Conservation (phyloP, 192 early-diverging fungal genomes). For the Globomyces pollinis-pini region DNA sequence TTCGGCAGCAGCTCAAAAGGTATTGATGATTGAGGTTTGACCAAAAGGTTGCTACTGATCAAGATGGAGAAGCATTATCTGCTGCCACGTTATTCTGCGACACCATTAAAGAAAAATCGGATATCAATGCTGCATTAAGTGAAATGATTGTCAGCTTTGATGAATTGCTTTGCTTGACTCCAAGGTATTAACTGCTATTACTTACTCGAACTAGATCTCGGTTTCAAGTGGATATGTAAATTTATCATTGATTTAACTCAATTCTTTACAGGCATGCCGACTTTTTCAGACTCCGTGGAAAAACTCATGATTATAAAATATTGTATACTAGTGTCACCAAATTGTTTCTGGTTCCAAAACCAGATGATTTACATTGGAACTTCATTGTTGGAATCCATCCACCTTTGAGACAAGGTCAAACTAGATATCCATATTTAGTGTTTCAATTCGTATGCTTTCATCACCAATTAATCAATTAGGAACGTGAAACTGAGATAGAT, state of each 20-base stretch:
- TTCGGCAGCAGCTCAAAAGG: constrained; percentile 36
- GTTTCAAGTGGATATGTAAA: constrained; percentile 59
- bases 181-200: no score
- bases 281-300: constrained; percentile 91
- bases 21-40: no score
- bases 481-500: constrained; percentile 83
- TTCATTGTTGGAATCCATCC: constrained; percentile 94
- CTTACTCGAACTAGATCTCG: no score
- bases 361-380: constrained; percentile 84
- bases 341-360: constrained; percentile 85
- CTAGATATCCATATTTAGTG: constrained; percentile 87
- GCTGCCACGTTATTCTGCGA: constrained; percentile 74
- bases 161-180: constrained; percentile 83
- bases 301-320: constrained; percentile 98
- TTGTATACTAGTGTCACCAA: constrained; percentile 74
- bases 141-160: constrained; percentile 87
- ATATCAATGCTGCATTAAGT: constrained; percentile 76
- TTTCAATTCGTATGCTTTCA: no score
- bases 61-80: constrained; percentile 62
- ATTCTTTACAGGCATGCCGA: no score
- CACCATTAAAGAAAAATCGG: constrained; percentile 82
- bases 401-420: constrained; percentile 94
- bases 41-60: constrained; percentile 27
- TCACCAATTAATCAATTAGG: no score
- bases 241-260: constrained; percentile 60